Evolutionary conservation across 2,329 filamentous ascomycete species (phyloP), one percentile per base, ranked within the genome.

Genomic region (Ceratocystis ficicola): DNA sequence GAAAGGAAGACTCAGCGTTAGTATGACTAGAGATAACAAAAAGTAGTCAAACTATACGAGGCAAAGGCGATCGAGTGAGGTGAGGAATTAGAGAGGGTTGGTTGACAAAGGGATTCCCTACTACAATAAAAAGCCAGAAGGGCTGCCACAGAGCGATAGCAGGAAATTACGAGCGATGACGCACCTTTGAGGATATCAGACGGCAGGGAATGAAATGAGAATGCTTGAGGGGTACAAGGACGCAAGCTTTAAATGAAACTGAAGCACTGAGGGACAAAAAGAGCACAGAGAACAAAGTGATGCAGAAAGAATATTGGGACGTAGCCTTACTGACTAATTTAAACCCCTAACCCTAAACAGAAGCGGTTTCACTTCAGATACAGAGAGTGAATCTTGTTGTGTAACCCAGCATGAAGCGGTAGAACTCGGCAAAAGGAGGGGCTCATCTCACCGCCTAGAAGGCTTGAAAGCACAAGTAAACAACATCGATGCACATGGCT

Each of bases 301-400:
- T 30, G 25, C 52, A 28, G 32, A 57, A 28, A 28, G 52, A 57
- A 59, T 36, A 20, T 59, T 41, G 25, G 55, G 55, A 36, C 55
- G 28, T 59, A 59, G 55, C 55, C 55, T 59, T 59, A 59, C 55
- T 59, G 55, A 59, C 55, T 59, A 59, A 59, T 59, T 15, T 1
- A n/a, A 5, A 1, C 32, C 28, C 52, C 55, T 59, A 36, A 59
- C 55, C 30, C 55, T 59, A 59, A 0, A 1, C 10, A 1, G 12
- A 3, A 20, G 15, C 20, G 55, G 28, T 20, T 59, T 36, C 25
- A 1, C 28, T 41, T 41, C 12, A 41, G 10, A 41, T 41, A 3
- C 36, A 41, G 36, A 1, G 36, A 15, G 10, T 41, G 15, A 41
- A 41, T 41, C 10, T 25, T 57, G 52, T 7, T n/a, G 55, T 59